Conservation (phyloP, 176 grass and related monocot genomes). For the Tillandsia leiboldiana region DNA sequence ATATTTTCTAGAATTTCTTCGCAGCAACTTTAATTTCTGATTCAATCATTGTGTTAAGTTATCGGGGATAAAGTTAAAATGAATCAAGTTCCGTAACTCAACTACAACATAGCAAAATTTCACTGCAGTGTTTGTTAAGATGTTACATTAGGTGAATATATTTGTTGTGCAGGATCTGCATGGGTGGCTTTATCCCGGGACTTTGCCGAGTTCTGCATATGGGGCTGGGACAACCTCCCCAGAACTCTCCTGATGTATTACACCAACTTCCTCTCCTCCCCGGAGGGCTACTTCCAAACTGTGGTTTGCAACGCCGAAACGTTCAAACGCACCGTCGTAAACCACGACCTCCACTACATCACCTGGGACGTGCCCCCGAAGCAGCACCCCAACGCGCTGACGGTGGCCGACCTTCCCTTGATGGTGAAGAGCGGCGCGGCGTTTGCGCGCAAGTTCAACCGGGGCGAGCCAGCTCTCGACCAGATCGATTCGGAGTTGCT, state of each 20-base stretch:
- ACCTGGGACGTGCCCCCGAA: slow-evolving; percentile 13
- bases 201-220: slow-evolving; percentile 22
- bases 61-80: no score
- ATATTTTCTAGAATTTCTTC: neutral
- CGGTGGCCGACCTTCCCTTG: neutral
- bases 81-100: no score
- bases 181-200: slow-evolving; percentile 14
- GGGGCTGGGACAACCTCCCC: slow-evolving; percentile 23
- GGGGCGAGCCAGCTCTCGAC: slow-evolving; percentile 4
- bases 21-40: neutral
- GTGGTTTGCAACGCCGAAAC: slow-evolving; percentile 15
- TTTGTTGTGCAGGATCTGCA: slow-evolving; percentile 16
- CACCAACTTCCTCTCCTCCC: slow-evolving; percentile 22
- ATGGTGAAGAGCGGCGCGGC: slow-evolving; percentile 11
- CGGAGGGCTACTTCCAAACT: slow-evolving; percentile 24
- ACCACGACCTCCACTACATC: slow-evolving; percentile 33
- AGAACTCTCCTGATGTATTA: slow-evolving; percentile 31
- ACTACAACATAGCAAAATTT: no score
- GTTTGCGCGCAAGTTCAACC: slow-evolving; percentile 25
- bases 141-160: neutral
- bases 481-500: slow-evolving; percentile 19
- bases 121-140: neutral
- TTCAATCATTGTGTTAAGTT: no score
- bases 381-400: slow-evolving; percentile 17
- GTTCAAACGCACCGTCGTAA: slow-evolving; percentile 16